Evolutionary conservation across 2,329 filamentous ascomycete genomes (phyloP).

Genomic region (Neonectria magnoliae): DNA sequence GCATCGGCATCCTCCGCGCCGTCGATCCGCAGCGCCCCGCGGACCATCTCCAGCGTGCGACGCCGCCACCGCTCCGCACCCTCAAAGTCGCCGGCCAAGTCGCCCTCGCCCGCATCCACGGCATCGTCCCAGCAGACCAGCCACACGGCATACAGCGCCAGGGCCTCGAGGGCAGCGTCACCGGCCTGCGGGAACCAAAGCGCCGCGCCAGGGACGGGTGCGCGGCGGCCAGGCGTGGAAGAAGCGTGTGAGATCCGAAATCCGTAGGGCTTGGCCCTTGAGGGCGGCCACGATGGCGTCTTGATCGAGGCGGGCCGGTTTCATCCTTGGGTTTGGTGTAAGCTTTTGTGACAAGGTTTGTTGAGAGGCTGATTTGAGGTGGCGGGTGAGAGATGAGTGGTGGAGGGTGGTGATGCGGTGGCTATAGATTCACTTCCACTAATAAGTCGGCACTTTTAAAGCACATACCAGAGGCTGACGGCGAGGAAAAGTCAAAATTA

Average conservation of each 20-base stretch:
- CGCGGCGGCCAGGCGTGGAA: constrained; percentile 44
- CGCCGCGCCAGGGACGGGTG: constrained; percentile 37
- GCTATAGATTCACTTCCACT: background rate
- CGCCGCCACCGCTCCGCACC: constrained; percentile 40
- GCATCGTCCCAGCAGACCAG: constrained; percentile 48
- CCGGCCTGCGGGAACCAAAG: constrained; percentile 39
- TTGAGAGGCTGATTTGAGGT: background rate
- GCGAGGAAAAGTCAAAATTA: background rate
- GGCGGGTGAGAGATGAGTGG: constrained; percentile 1
- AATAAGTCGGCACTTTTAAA: background rate
- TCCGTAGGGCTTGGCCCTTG: constrained; percentile 41
- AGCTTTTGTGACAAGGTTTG: background rate
- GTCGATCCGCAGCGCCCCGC: constrained; percentile 30
- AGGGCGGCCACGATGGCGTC: constrained; percentile 34
- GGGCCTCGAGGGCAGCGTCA: constrained; percentile 28
- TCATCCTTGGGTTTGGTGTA: constrained; percentile 26
- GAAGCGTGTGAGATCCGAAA: constrained; percentile 40
- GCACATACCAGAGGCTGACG: background rate
- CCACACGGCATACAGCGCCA: constrained; percentile 44
- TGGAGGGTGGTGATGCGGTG: background rate
- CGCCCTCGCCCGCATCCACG: constrained; percentile 44
- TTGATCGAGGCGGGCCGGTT: constrained; percentile 32
- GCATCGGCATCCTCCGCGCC: constrained; percentile 18
- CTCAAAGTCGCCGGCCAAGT: constrained; percentile 40
- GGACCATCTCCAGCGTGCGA: constrained; percentile 34